Evolutionary conservation across 352 stramenopile genomes (phyloP).

Genomic region (Pythium oligandrum): DNA sequence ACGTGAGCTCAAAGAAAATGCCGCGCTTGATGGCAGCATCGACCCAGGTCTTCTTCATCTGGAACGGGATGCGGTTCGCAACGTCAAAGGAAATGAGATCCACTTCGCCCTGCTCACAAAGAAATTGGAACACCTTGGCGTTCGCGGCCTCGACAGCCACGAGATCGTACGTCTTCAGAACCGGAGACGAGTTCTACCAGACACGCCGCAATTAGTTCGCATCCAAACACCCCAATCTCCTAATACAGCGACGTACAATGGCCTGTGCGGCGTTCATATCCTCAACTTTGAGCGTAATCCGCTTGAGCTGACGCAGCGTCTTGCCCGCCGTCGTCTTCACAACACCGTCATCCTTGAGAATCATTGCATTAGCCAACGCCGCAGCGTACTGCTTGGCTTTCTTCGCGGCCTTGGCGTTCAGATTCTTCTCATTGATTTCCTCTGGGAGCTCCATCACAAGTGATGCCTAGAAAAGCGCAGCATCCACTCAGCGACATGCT

Average conservation of each 20-base stretch:
- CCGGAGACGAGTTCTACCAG: conserved; percentile 40
- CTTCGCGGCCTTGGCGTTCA: conserved; percentile 36
- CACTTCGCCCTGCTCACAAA: conserved; percentile 74
- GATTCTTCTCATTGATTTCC: conserved; percentile 24
- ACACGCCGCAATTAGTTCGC: not conserved
- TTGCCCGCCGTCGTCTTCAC: conserved; percentile 19
- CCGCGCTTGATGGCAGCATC: conserved; percentile 61
- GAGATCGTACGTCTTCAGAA: conserved; percentile 70
- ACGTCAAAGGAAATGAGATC: conserved; percentile 83
- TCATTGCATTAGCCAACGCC: conserved; percentile 31
- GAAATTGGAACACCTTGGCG: conserved; percentile 75
- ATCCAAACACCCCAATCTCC: not conserved
- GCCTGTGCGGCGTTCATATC: conserved; percentile 59
- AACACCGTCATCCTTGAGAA: conserved; percentile 22
- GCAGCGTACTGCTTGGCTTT: conserved; percentile 64
- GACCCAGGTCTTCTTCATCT: conserved; percentile 71
- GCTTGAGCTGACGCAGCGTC: conserved; percentile 50
- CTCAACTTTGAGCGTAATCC: conserved; percentile 72
- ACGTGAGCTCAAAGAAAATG: conserved; percentile 81
- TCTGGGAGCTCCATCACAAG: conserved; percentile 28
- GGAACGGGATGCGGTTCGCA: conserved; percentile 72
- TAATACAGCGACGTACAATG: conserved; percentile 33
- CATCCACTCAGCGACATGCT: not conserved
- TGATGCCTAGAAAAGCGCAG: conserved; percentile 11
- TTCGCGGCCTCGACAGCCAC: conserved; percentile 64